Conservation (phyloP, 495 filamentous ascomycete genomes). For the Symbiotaphrina buchneri region DNA sequence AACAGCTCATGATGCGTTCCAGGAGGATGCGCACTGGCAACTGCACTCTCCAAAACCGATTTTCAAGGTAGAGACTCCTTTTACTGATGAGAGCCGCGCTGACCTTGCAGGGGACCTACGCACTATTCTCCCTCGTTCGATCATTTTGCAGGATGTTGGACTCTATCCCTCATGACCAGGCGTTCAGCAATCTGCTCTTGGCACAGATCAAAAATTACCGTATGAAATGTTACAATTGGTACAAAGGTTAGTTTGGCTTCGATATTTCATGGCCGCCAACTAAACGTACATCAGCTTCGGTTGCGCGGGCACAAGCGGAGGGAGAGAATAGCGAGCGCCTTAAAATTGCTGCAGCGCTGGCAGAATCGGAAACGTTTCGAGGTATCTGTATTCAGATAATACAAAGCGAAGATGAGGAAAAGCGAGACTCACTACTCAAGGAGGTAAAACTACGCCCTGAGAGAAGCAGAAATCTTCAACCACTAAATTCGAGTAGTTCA, state of each 20-base stretch:
- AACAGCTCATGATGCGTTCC: constrained; percentile 70
- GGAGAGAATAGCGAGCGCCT: constrained; percentile 21
- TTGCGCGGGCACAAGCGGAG: constrained; percentile 28
- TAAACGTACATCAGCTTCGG: constrained; percentile 14
- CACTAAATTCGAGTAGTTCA: too few relatives aligned
- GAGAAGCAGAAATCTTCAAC: too few relatives aligned
- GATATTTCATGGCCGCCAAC: background rate
- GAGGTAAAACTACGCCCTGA: too few relatives aligned
- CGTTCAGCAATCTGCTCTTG: constrained; percentile 79
- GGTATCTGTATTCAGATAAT: too few relatives aligned
- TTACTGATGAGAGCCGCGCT: background rate
- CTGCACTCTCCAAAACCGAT: constrained; percentile 57
- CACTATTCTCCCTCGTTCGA: constrained; percentile 67
- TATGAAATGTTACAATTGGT: constrained; percentile 79
- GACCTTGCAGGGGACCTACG: constrained; percentile 41
- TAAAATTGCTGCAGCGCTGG: constrained; percentile 51
- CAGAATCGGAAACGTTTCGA: constrained; percentile 42
- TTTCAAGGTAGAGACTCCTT: constrained; percentile 41
- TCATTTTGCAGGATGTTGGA: constrained; percentile 90
- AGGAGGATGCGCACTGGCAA: constrained; percentile 65
- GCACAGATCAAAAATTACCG: constrained; percentile 78
- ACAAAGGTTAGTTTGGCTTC: constrained; percentile 29
- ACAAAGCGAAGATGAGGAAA: too few relatives aligned
- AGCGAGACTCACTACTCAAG: too few relatives aligned
- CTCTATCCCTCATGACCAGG: constrained; percentile 86